Evolutionary conservation across 2,329 filamentous ascomycete species (phyloP).

Genomic region (Dendrostoma leiphaemia): DNA sequence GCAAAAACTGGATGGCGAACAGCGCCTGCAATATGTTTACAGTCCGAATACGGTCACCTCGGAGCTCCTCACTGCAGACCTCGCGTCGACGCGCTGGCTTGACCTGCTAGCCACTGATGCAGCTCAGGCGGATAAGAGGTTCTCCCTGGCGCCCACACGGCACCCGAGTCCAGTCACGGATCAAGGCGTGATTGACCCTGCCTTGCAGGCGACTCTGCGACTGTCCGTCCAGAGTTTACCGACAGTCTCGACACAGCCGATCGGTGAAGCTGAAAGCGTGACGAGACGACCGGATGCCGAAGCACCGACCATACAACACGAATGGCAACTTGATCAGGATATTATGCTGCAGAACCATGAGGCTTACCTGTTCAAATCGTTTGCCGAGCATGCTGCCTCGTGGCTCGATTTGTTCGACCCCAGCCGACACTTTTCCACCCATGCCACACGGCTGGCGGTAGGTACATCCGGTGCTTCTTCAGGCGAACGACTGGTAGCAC

Average conservation of each 20-base stretch:
- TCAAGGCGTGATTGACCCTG: neutral
- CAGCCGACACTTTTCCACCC: slow-evolving; percentile 29
- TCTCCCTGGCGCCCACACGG: slow-evolving; percentile 26
- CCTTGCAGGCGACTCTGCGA: neutral
- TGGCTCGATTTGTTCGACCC: slow-evolving; percentile 32
- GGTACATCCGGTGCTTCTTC: neutral
- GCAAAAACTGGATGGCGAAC: neutral
- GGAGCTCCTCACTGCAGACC: slow-evolving; percentile 28
- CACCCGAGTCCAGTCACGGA: slow-evolving; percentile 4
- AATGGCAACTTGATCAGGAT: slow-evolving; percentile 7
- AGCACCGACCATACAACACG: neutral
- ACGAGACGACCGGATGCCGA: too few species aligned
- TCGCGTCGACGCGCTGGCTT: slow-evolving; percentile 31
- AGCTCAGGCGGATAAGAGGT: slow-evolving; percentile 30
- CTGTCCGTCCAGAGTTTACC: neutral
- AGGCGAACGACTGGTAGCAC: too few species aligned
- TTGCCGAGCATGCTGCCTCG: slow-evolving; percentile 1
- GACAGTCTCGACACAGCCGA: neutral
- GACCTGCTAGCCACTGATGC: slow-evolving; percentile 30
- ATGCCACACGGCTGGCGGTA: slow-evolving; percentile 31
- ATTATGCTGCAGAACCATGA: slow-evolving; percentile 2
- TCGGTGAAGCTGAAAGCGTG: neutral
- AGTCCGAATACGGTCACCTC: slow-evolving; percentile 27
- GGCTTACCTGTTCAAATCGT: neutral
- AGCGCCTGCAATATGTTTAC: slow-evolving; percentile 19